phyloP scores from a whole-genome alignment of 2,329 filamentous ascomycete genomes.

The Pezicula radicicola region DNA sequence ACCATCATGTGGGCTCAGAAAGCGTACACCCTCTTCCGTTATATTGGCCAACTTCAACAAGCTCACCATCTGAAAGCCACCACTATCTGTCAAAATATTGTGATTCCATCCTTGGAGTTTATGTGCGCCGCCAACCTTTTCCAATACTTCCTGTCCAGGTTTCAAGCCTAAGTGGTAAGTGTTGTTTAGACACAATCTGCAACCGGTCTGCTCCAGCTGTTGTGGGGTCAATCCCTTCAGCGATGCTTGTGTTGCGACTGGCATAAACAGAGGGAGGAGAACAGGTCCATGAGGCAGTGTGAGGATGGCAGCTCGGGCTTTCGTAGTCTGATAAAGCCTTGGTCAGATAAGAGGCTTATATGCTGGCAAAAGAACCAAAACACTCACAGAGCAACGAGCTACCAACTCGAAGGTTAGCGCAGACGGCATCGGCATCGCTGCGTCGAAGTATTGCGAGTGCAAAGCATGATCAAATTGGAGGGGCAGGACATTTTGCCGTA shows the following conservation, averaged over 20 bases:
- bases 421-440: slow-evolving; percentile 41
- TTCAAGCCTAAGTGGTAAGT: slow-evolving; percentile 96
- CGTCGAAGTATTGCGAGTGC: slow-evolving; percentile 6
- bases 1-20: slow-evolving; percentile 94
- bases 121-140: slow-evolving; percentile 87
- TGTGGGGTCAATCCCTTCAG: slow-evolving; percentile 92
- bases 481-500: not conserved
- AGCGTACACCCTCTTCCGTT: slow-evolving; percentile 90
- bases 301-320: slow-evolving; percentile 85
- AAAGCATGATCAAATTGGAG: not conserved
- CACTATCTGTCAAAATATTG: slow-evolving; percentile 86
- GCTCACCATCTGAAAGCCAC: slow-evolving; percentile 96
- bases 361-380: slow-evolving; percentile 3
- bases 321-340: slow-evolving; percentile 66
- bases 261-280: slow-evolving; percentile 94
- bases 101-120: slow-evolving; percentile 92
- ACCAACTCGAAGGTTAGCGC: slow-evolving; percentile 78
- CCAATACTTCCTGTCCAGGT: slow-evolving; percentile 85
- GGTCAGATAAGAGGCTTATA: slow-evolving; percentile 9
- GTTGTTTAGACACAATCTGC: slow-evolving; percentile 92
- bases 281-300: slow-evolving; percentile 90
- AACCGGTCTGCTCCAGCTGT: slow-evolving; percentile 86
- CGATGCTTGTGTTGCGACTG: slow-evolving; percentile 93
- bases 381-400: slow-evolving; percentile 73
- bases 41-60: slow-evolving; percentile 89